Evolutionary conservation across 257 asterid genomes (phyloP).

Genomic region (Thymus quinquecostatus): DNA sequence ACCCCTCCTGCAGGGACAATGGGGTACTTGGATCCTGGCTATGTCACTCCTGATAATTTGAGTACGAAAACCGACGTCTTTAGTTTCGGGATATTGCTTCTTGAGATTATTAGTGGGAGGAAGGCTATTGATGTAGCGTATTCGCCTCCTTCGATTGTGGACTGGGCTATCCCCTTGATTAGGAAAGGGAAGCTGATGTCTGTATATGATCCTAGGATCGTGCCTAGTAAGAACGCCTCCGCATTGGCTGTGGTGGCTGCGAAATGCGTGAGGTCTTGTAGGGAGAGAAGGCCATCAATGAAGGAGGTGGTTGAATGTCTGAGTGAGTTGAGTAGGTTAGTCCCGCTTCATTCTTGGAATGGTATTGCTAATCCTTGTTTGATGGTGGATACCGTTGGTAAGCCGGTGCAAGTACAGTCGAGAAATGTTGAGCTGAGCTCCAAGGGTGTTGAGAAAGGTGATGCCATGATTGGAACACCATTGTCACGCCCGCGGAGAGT

Average conservation of each 20-base stretch:
- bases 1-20: conserved; percentile 95
- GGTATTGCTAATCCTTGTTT: conserved; percentile 77
- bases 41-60: conserved; percentile 78
- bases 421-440: conserved; percentile 28
- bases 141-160: conserved; percentile 78
- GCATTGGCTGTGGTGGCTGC: conserved; percentile 76
- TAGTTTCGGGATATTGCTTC: conserved; percentile 76
- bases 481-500: conserved; percentile 60
- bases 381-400: conserved; percentile 71
- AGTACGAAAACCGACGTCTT: conserved; percentile 80
- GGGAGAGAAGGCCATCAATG: conserved; percentile 86
- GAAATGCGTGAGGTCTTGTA: conserved; percentile 79
- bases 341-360: conserved; percentile 67
- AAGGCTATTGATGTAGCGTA: conserved; percentile 80
- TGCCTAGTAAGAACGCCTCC: conserved; percentile 59
- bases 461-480: conserved; percentile 35
- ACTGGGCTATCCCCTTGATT: conserved; percentile 91
- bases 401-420: conserved; percentile 57
- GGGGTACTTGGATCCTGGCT: conserved; percentile 92
- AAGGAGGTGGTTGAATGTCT: conserved; percentile 70
- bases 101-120: conserved; percentile 90
- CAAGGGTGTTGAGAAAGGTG: conserved; percentile 40
- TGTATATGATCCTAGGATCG: conserved; percentile 65
- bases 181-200: conserved; percentile 67
- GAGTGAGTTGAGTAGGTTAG: conserved; percentile 59